Percentiles rank a stretch among this genome's conserved stretches.
Conservation (phyloP, 139 green algal species). For the Tetraselmis striata region DNA sequence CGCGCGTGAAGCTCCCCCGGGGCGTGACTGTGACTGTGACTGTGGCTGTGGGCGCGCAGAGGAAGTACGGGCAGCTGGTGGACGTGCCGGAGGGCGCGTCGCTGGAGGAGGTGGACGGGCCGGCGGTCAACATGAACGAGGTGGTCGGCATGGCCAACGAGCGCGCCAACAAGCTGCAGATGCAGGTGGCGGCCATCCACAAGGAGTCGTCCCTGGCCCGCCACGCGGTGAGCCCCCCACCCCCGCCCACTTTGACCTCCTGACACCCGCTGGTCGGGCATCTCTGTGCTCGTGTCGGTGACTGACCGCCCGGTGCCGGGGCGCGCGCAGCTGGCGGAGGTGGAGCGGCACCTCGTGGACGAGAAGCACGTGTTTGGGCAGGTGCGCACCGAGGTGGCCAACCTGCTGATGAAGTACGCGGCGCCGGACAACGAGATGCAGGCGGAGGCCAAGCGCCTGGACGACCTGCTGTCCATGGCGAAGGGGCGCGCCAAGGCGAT, state of each 20-base stretch:
- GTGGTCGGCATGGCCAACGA: not conserved
- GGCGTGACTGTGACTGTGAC: not conserved
- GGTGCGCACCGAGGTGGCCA: constrained; percentile 2
- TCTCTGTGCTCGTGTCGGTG: too few relatives aligned
- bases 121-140: constrained; percentile 3
- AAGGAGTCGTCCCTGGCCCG: not conserved
- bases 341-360: constrained; percentile 7
- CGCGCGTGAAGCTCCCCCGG: too few relatives aligned
- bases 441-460: constrained; percentile 1
- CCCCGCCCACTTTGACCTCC: too few relatives aligned
- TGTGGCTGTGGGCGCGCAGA: not conserved
- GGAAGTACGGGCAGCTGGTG: not conserved
- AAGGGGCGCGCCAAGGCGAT: not conserved
- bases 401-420: not conserved
- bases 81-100: not conserved
- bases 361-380: constrained; percentile 12
- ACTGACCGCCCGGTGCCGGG: too few relatives aligned
- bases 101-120: not conserved
- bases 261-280: too few relatives aligned
- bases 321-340: not conserved
- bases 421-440: not conserved
- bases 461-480: constrained; percentile 10
- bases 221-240: not conserved
- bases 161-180: not conserved
- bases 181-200: constrained; percentile 1